Percentiles rank a stretch among this genome's conserved stretches.
Conservation (phyloP, 179 eudicot genomes). For the Pouteria campechiana region DNA sequence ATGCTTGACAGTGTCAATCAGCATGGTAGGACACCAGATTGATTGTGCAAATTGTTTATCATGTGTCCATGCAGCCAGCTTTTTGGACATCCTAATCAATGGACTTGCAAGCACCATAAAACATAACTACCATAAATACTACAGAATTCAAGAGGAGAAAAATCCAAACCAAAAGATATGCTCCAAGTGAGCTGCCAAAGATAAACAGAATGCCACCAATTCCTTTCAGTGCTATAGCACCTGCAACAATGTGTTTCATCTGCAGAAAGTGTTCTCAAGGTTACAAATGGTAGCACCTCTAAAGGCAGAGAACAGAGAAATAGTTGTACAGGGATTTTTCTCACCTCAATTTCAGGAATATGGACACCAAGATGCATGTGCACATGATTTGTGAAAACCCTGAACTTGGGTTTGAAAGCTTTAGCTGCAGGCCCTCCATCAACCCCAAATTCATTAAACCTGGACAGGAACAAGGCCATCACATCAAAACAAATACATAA, state of each 20-base stretch:
- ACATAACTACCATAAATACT: not conserved
- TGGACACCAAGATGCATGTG: constrained; percentile 15
- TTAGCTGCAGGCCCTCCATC: constrained; percentile 66
- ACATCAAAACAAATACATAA: not conserved
- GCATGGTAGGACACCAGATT: no score
- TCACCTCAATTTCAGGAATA: constrained; percentile 33
- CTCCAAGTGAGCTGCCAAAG: constrained; percentile 59
- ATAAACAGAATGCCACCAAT: constrained; percentile 59
- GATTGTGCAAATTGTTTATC: no score
- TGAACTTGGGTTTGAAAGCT: constrained; percentile 36
- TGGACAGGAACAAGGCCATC: constrained; percentile 2
- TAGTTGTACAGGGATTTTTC: not conserved
- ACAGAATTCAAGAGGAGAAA: not conserved
- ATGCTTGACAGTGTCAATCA: no score
- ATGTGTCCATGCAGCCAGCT: no score
- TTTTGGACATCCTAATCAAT: no score
- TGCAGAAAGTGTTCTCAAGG: constrained; percentile 9
- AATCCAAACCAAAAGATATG: constrained; percentile 48
- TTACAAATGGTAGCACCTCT: not conserved
- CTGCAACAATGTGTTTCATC: constrained; percentile 47
- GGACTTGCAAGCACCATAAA: no score
- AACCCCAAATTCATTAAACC: constrained; percentile 64
- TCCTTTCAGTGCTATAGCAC: constrained; percentile 39
- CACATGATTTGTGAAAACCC: constrained; percentile 19
- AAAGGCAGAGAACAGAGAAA: constrained; percentile 2